Percentiles rank a stretch among this genome's conserved stretches.
phyloP scores from a whole-genome alignment of 2,329 filamentous ascomycete species.

The Phyllosticta citriasiana region DNA sequence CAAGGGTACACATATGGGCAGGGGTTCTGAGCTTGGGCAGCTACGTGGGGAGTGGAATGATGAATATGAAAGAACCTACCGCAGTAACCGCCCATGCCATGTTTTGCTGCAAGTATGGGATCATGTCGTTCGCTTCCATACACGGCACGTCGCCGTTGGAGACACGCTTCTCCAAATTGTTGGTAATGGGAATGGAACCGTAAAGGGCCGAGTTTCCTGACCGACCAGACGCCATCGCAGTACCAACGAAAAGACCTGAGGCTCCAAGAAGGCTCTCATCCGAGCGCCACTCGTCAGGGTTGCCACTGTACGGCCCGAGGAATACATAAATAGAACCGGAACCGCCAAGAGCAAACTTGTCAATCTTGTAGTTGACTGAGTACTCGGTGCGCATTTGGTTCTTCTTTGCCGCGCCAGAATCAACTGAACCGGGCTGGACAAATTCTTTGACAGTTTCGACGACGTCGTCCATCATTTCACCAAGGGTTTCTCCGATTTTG shows the following conservation, averaged over 20 bases:
- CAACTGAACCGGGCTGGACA: slow-evolving; percentile 13
- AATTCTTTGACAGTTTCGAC: slow-evolving; percentile 10
- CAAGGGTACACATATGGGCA: neutral
- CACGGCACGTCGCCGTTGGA: slow-evolving; percentile 22
- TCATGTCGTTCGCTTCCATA: slow-evolving; percentile 17
- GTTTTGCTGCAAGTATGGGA: slow-evolving; percentile 16
- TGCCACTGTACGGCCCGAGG: slow-evolving; percentile 40
- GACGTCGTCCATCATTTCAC: slow-evolving; percentile 1
- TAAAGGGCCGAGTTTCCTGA: slow-evolving; percentile 12
- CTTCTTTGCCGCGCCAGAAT: slow-evolving; percentile 24
- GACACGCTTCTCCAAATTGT: slow-evolving; percentile 27
- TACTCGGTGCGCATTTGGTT: slow-evolving; percentile 45
- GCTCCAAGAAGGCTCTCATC: slow-evolving; percentile 51
- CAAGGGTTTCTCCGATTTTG: neutral
- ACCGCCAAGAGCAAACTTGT: slow-evolving; percentile 49
- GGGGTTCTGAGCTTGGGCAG: neutral
- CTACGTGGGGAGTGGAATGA: slow-evolving; percentile 5
- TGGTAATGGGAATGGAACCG: slow-evolving; percentile 37
- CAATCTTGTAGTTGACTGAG: slow-evolving; percentile 55
- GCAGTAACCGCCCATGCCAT: slow-evolving; percentile 18
- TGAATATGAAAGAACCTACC: neutral
- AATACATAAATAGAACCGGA: slow-evolving; percentile 62
- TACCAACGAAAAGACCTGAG: slow-evolving; percentile 38
- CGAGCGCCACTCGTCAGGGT: slow-evolving; percentile 41
- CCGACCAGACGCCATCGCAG: slow-evolving; percentile 6